phyloP scores from a whole-genome alignment of 768 basidiomycete species.

The Termitomyces bulborhizus region DNA sequence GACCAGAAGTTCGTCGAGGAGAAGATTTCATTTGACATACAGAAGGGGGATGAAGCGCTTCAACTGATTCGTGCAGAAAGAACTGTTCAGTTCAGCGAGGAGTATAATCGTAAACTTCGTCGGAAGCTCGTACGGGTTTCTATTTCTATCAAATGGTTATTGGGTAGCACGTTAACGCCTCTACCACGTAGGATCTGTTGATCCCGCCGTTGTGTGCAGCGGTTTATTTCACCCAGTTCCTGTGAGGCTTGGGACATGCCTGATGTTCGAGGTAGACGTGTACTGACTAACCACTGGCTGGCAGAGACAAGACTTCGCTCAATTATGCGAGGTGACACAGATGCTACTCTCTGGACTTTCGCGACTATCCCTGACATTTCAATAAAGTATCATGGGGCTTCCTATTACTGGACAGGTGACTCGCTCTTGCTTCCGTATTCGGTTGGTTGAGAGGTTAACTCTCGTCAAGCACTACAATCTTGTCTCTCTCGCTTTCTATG shows the following conservation, averaged over 20 bases:
- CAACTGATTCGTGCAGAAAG: slow-evolving; percentile 51
- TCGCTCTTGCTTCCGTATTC: neutral
- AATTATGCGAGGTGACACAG: slow-evolving; percentile 57
- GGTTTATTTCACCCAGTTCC: slow-evolving; percentile 63
- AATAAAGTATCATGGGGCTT: slow-evolving; percentile 55
- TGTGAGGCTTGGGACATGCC: slow-evolving; percentile 29
- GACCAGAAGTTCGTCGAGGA: slow-evolving; percentile 28
- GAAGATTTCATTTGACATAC: slow-evolving; percentile 24
- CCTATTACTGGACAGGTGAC: slow-evolving; percentile 56
- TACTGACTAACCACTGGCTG: neutral
- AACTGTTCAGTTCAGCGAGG: slow-evolving; percentile 48
- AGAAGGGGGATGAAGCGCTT: slow-evolving; percentile 54
- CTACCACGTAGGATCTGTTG: slow-evolving; percentile 32
- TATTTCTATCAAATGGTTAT: too few relatives aligned
- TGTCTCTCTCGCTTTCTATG: slow-evolving; percentile 58
- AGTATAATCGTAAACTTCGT: slow-evolving; percentile 50
- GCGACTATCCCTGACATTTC: neutral
- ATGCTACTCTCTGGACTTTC: neutral
- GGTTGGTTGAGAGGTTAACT: slow-evolving; percentile 1
- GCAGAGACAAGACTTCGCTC: slow-evolving; percentile 61
- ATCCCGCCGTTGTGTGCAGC: slow-evolving; percentile 55
- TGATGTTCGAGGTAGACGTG: neutral
- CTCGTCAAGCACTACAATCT: slow-evolving; percentile 50
- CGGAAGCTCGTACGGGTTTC: slow-evolving; percentile 44
- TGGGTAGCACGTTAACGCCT: neutral